Conservation (phyloP, 768 basidiomycete genomes). For the Suillus brevipes region DNA sequence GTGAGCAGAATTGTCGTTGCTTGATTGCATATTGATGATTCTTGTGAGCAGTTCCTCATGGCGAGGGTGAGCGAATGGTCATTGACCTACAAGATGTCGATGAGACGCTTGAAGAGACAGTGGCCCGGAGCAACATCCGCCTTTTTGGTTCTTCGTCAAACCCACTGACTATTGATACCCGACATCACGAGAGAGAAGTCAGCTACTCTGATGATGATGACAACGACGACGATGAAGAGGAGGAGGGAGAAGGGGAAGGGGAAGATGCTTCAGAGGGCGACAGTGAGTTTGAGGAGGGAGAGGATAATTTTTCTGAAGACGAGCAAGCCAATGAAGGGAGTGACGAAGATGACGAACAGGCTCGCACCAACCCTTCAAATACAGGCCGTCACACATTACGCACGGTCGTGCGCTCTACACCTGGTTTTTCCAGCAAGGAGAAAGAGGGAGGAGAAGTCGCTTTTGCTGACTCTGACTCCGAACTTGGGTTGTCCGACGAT, state of each 20-base stretch:
- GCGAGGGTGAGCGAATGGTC: constrained; percentile 97
- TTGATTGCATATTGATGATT: neutral
- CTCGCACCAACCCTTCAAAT: constrained; percentile 15
- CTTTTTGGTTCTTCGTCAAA: constrained; percentile 82
- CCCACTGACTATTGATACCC: constrained; percentile 50
- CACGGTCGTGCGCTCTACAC: constrained; percentile 36
- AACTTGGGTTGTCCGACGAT: constrained; percentile 53
- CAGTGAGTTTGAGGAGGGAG: constrained; percentile 26
- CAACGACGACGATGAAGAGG: constrained; percentile 24
- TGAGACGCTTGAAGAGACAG: constrained; percentile 79
- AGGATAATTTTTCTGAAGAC: constrained; percentile 29
- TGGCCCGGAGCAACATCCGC: constrained; percentile 78
- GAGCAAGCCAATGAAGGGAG: constrained; percentile 16
- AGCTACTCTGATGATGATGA: constrained; percentile 37
- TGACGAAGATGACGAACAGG: constrained; percentile 10
- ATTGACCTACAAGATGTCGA: constrained; percentile 90
- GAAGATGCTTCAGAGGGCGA: constrained; percentile 32
- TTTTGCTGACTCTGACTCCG: constrained; percentile 82
- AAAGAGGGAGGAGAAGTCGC: constrained; percentile 47
- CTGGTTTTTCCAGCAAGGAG: constrained; percentile 37
- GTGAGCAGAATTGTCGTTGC: constrained; percentile 37
- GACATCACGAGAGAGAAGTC: constrained; percentile 34
- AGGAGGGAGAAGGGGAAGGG: constrained; percentile 22
- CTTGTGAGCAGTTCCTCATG: constrained; percentile 59
- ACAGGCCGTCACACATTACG: constrained; percentile 55